Percentiles rank a stretch among this genome's conserved stretches.
phyloP scores from a whole-genome alignment of 495 filamentous ascomycete genomes.

The Trichoderma orchidacearum region DNA sequence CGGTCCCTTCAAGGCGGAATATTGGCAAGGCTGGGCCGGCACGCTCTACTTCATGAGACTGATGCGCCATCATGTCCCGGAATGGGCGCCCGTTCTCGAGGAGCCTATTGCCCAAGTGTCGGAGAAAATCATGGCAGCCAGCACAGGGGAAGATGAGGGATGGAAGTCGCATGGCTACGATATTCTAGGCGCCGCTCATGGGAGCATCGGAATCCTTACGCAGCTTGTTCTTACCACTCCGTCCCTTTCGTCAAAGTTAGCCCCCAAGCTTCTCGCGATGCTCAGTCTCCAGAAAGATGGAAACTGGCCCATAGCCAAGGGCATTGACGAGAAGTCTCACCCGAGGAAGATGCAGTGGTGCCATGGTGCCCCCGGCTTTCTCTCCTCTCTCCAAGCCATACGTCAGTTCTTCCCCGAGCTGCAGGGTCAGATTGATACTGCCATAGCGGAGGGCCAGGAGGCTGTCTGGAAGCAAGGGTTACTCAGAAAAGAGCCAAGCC shows the following conservation, averaged over 20 bases:
- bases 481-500: conserved; percentile 45
- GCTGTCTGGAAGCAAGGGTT: conserved; percentile 38
- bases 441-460: conserved; percentile 26
- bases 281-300: conserved; percentile 29
- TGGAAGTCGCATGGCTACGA: conserved; percentile 47
- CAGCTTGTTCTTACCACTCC: conserved; percentile 43
- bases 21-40: conserved; percentile 47
- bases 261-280: conserved; percentile 26
- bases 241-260: conserved; percentile 17
- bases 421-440: conserved; percentile 28
- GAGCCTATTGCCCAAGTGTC: conserved; percentile 20
- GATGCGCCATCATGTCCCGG: conserved; percentile 16
- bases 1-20: conserved; percentile 19
- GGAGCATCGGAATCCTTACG: conserved; percentile 45
- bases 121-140: conserved; percentile 14
- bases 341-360: conserved; percentile 48
- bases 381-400: conserved; percentile 36
- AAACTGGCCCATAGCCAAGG: conserved; percentile 27
- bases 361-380: conserved; percentile 51
- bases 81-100: conserved; percentile 16
- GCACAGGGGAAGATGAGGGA: conserved; percentile 13
- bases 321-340: conserved; percentile 7
- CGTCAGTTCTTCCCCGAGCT: conserved; percentile 33
- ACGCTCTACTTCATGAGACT: conserved; percentile 45
- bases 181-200: conserved; percentile 49